Base-by-base conservation (phyloP, 2,329 filamentous ascomycete genomes). In the Verticillium albo-atrum region DNA sequence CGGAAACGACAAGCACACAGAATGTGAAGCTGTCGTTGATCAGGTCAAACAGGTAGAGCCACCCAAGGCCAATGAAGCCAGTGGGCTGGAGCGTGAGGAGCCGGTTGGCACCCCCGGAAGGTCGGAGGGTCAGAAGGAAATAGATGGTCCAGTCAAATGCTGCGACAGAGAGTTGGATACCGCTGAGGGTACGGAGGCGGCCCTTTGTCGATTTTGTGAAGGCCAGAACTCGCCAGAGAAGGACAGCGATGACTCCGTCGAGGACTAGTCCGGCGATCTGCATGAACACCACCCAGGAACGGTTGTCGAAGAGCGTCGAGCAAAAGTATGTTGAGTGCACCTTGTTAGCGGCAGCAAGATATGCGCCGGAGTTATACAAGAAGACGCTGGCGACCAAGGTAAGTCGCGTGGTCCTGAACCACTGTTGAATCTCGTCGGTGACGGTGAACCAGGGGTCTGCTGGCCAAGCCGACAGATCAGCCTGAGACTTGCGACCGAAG, bases 291-390 rank as follows among this genome's bases (percentile, higher is more conserved):
- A 77, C 69, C 20, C 68, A 68, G 4, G 68, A 65, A 3, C 68
- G 68, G 56, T 70, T 75, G 58, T 83, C 81, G 15, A 74, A 61
- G 3, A 72, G 64, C 4, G 72, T 63, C 20, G 82, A 79, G 64
- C 83, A 86, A 59, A 83, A 76, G 60, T 79, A 83, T 0, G 79
- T 82, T 14, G 82, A 84, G n/a, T 66, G 70, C 20, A 68, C 66
- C 3, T 71, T 70, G n/a, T 75, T 73, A 15, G 72, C 70, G 2
- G 74, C 65, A 17, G 76, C 70, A 2, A 76, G 66, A 58, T 74
- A 81, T 3, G 77, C 74, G 3, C 80, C 79, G 4, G 72, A 71
- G 12, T 74, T 72, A 47, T 84, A 70, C n/a, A 77, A 60, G 20
- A 75, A 6, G 5, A 71, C 71, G 52, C 74, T 72, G 23, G 73